These are phyloP conservation scores for Hypoxylon trugodes DNA, from an alignment of 495 filamentous ascomycete species.

Conservation along the genomic window DNA sequence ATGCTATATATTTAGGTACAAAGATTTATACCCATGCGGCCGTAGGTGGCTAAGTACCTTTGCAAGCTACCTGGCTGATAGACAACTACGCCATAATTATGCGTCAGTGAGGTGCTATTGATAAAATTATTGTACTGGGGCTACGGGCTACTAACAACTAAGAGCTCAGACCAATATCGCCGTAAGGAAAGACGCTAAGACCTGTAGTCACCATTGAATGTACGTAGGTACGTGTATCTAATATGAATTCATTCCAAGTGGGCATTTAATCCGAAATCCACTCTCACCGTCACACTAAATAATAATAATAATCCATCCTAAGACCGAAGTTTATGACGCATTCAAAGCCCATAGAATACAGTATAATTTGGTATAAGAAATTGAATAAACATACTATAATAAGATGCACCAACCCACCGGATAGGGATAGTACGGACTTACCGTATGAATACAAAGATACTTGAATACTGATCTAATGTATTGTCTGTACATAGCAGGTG, in stretches of 20 bases:
- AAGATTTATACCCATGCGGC: too few relatives aligned
- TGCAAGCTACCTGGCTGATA: too few relatives aligned
- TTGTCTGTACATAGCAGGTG: too few relatives aligned
- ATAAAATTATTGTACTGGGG: background rate
- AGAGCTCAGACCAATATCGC: slow-evolving; percentile 19
- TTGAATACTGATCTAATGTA: background rate
- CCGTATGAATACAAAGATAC: background rate
- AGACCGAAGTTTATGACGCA: slow-evolving; percentile 13
- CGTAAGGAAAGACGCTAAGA: slow-evolving; percentile 2
- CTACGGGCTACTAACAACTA: too few relatives aligned
- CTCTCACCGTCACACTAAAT: slow-evolving; percentile 16
- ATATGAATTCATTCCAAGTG: slow-evolving; percentile 17
- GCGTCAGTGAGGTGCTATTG: too few relatives aligned
- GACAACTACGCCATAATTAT: too few relatives aligned
- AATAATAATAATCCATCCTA: slow-evolving; percentile 15
- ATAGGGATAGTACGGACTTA: slow-evolving; percentile 15
- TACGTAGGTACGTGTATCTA: background rate
- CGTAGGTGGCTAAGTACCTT: too few relatives aligned
- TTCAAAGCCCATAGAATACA: slow-evolving; percentile 9
- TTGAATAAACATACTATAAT: background rate
- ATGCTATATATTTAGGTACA: background rate
- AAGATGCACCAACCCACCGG: slow-evolving; percentile 22
- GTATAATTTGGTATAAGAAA: too few relatives aligned
- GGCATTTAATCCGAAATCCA: slow-evolving; percentile 10
- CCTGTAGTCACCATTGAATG: background rate